These are phyloP conservation scores for Saccharomyces kudriavzevii DNA, from an alignment of 805 yeast genomes.

Conservation along the genomic window DNA sequence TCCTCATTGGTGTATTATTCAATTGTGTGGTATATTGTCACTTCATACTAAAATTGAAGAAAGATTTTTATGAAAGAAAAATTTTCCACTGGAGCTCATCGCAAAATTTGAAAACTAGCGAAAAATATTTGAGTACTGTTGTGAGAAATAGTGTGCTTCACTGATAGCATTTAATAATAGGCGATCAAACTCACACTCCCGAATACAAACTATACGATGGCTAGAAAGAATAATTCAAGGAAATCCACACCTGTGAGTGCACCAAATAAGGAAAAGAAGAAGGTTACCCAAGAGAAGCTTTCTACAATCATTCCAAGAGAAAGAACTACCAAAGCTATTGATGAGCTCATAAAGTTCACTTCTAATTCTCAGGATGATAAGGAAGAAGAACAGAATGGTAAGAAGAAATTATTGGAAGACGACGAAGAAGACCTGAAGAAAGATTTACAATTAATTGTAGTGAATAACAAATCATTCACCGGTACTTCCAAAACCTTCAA, in stretches of 20 bases:
- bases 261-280: slow-evolving; percentile 16
- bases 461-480: slow-evolving; percentile 57
- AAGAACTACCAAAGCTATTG: slow-evolving; percentile 44
- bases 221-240: slow-evolving; percentile 14
- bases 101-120: neutral
- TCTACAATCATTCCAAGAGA: slow-evolving; percentile 21
- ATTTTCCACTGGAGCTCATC: neutral
- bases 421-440: slow-evolving; percentile 37
- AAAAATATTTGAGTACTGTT: neutral
- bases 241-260: slow-evolving; percentile 13
- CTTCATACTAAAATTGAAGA: neutral
- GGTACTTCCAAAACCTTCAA: slow-evolving; percentile 46
- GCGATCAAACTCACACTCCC: neutral
- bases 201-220: slow-evolving; percentile 6
- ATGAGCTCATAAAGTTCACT: slow-evolving; percentile 58
- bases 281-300: slow-evolving; percentile 1
- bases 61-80: neutral
- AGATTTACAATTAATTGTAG: slow-evolving; percentile 51
- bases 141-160: neutral
- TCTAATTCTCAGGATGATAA: slow-evolving; percentile 19
- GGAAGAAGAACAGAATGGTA: slow-evolving; percentile 27
- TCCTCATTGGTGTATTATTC: neutral
- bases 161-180: neutral
- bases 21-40: neutral
- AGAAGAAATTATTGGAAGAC: slow-evolving; percentile 51